phyloP scores from a whole-genome alignment of 129 eudicot genomes.

The Apium graveolens region DNA sequence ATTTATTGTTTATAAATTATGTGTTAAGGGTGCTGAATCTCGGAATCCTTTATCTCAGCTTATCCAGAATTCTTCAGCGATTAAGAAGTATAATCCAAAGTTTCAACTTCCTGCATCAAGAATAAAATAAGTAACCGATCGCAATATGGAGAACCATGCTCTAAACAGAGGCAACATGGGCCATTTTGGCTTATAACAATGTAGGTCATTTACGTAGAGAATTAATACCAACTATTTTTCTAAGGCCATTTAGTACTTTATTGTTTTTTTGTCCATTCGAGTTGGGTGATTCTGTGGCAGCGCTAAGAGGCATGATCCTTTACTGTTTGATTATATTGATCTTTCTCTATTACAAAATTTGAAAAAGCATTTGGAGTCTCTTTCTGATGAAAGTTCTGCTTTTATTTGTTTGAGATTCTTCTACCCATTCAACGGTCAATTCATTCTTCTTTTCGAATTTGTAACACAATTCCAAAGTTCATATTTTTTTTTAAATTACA shows the following conservation, averaged over 20 bases:
- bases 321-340: constrained; percentile 73
- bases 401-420: constrained; percentile 64
- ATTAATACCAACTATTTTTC: too few relatives aligned
- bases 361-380: constrained; percentile 64
- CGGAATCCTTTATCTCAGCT: too few relatives aligned
- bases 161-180: too few relatives aligned
- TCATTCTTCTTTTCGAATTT: not conserved
- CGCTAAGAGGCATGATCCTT: constrained; percentile 48
- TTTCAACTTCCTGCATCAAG: too few relatives aligned
- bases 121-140: too few relatives aligned
- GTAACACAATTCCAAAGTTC: not conserved
- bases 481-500: constrained; percentile 19
- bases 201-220: too few relatives aligned
- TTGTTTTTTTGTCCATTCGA: constrained; percentile 82
- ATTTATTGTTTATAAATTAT: too few relatives aligned
- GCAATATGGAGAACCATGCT: too few relatives aligned
- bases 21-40: too few relatives aligned
- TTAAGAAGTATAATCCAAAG: too few relatives aligned
- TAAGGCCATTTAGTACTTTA: constrained; percentile 76
- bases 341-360: constrained; percentile 60
- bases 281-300: constrained; percentile 73
- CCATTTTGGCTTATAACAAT: too few relatives aligned
- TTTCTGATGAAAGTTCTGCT: constrained; percentile 58
- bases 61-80: too few relatives aligned
- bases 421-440: not conserved